phyloP scores from a whole-genome alignment of 1,139 yeast species.

The Blastobotrys elegans region DNA sequence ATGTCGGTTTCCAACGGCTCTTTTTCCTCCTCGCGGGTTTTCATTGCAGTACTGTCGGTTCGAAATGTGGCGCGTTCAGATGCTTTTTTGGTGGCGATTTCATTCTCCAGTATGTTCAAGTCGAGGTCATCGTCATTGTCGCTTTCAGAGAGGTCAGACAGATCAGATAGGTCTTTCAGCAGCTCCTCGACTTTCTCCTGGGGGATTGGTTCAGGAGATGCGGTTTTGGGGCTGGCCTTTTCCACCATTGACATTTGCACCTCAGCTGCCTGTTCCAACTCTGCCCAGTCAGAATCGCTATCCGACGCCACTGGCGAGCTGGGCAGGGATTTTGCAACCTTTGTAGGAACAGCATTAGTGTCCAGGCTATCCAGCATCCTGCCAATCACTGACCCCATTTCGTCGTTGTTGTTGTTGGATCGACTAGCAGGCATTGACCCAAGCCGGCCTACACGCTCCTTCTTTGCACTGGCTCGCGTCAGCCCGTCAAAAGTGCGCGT shows the following conservation, averaged over 20 bases:
- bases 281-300: constrained; percentile 11
- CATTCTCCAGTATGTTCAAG: constrained; percentile 5
- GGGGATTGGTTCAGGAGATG: too few species aligned
- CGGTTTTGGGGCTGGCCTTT: not conserved
- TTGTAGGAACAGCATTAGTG: not conserved
- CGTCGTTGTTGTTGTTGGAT: not conserved
- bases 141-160: not conserved
- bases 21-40: not conserved
- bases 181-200: not conserved
- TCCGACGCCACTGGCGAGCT: constrained; percentile 11
- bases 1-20: constrained; percentile 6
- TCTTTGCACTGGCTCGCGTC: constrained; percentile 1
- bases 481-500: not conserved
- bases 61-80: constrained; percentile 5
- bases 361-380: constrained; percentile 1
- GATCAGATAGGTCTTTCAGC: constrained; percentile 1
- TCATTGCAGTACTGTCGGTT: not conserved
- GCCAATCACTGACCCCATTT: constrained; percentile 9
- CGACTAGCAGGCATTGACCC: constrained; percentile 6
- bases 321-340: constrained; percentile 8
- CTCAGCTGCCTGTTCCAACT: constrained; percentile 9
- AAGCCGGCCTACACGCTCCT: constrained; percentile 2
- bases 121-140: constrained; percentile 9
- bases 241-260: not conserved
- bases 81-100: constrained; percentile 1